phyloP scores from a whole-genome alignment of 306 rosid genomes.

The Vicia sativa region DNA sequence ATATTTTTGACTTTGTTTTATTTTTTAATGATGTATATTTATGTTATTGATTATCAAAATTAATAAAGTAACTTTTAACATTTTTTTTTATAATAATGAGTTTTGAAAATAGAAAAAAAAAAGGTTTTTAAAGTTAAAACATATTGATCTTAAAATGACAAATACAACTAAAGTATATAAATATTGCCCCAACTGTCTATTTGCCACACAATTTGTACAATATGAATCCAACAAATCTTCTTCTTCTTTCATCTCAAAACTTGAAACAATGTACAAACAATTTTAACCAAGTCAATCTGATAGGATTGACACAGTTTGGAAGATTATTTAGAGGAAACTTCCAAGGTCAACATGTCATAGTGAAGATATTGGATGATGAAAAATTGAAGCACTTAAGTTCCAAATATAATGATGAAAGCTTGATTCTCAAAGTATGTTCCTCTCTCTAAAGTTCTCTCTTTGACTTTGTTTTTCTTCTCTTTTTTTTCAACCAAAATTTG shows the following conservation, averaged over 20 bases:
- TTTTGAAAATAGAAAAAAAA: no score
- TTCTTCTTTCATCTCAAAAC: constrained; percentile 46
- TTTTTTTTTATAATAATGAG: no score
- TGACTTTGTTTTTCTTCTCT: neutral
- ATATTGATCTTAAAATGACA: no score
- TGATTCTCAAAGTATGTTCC: constrained; percentile 45
- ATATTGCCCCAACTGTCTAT: constrained; percentile 11
- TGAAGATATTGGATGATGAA: constrained; percentile 57
- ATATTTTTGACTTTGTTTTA: no score
- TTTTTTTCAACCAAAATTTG: neutral
- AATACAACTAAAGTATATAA: neutral
- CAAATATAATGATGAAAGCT: constrained; percentile 40
- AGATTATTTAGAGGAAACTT: constrained; percentile 56
- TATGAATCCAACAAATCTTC: constrained; percentile 44
- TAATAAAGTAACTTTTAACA: no score
- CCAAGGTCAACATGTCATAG: constrained; percentile 44
- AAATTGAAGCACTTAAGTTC: constrained; percentile 34
- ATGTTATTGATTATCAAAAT: no score
- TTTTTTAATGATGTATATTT: no score
- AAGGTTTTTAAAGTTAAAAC: no score
- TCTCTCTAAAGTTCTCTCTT: neutral
- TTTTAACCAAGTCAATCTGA: constrained; percentile 49
- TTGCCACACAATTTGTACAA: constrained; percentile 12
- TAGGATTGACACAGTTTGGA: constrained; percentile 54
- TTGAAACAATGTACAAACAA: constrained; percentile 51